Conservation (phyloP, 2,329 filamentous ascomycete species). For the Cladophialophora immunda region DNA sequence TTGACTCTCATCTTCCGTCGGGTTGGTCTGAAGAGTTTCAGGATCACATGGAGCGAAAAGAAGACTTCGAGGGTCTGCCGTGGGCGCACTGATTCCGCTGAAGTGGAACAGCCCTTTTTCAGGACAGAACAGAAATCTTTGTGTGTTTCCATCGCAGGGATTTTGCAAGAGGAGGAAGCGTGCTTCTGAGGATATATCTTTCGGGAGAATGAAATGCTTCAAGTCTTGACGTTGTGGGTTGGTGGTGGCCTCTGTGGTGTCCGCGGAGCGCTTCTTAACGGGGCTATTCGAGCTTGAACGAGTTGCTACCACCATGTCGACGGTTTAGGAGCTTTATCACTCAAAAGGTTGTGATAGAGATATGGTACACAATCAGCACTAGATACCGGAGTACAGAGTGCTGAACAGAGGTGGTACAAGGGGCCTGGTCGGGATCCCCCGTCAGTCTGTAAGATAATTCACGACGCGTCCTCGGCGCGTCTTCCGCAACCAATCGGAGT, state of each 20-base stretch:
- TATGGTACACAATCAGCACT: neutral
- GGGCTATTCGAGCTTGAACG: constrained; percentile 38
- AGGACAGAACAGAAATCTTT: constrained; percentile 68
- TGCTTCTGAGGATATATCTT: constrained; percentile 59
- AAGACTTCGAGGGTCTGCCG: constrained; percentile 62
- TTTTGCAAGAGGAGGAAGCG: constrained; percentile 65
- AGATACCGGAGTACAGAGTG: neutral
- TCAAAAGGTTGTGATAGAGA: neutral
- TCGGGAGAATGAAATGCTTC: constrained; percentile 67
- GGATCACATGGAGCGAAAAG: constrained; percentile 52
- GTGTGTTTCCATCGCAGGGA: constrained; percentile 58
- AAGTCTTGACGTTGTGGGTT: constrained; percentile 46
- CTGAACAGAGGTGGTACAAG: neutral
- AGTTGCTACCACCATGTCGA: constrained; percentile 33
- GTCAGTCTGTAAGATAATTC: neutral
- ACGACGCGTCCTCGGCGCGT: constrained; percentile 21
- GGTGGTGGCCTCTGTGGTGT: constrained; percentile 14
- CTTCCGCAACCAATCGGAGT: constrained; percentile 30
- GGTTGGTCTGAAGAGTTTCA: neutral
- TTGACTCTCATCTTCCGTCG: constrained; percentile 3
- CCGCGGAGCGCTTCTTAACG: constrained; percentile 29
- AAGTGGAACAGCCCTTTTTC: constrained; percentile 68
- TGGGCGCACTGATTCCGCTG: constrained; percentile 63
- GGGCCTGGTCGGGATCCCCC: neutral
- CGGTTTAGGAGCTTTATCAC: neutral